Evolutionary conservation across 1,284 basidiomycete species (phyloP).

Genomic region (Amylostereum chailletii): DNA sequence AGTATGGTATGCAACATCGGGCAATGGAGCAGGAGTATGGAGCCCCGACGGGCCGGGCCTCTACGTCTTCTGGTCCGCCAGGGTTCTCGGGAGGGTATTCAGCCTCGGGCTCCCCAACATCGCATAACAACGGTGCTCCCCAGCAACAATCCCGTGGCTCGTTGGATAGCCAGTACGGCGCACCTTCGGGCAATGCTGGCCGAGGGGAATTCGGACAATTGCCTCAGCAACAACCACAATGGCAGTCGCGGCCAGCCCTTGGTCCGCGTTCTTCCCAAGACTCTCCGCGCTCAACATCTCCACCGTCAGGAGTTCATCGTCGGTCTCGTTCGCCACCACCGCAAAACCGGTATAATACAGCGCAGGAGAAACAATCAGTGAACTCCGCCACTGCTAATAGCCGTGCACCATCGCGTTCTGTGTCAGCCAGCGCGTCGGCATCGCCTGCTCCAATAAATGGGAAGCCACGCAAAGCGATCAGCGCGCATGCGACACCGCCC

Average conservation of each 20-base stretch:
- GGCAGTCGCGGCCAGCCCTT: background rate
- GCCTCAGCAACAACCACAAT: background rate
- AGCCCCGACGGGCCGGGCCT: conserved; percentile 11
- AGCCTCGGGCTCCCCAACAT: conserved; percentile 25
- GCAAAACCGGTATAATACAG: conserved; percentile 27
- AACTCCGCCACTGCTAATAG: conserved; percentile 20
- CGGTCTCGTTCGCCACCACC: conserved; percentile 31
- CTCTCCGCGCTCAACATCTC: conserved; percentile 26
- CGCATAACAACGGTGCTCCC: background rate
- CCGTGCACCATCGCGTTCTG: conserved; percentile 47
- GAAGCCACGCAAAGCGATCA: conserved; percentile 52
- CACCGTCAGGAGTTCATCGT: conserved; percentile 22
- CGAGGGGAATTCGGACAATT: background rate
- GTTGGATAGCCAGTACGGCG: background rate
- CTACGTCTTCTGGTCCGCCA: conserved; percentile 17
- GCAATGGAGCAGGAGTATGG: conserved; percentile 82
- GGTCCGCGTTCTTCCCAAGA: conserved; percentile 3
- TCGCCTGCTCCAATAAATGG: conserved; percentile 37
- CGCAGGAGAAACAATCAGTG: conserved; percentile 14
- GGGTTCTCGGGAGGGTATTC: conserved; percentile 19
- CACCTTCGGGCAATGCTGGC: background rate
- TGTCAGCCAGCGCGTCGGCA: conserved; percentile 53
- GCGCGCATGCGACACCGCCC: conserved; percentile 49
- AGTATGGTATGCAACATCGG: conserved; percentile 89
- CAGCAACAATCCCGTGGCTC: background rate